Evolutionary conservation across 257 asterid species (phyloP), one percentile per base, ranked within the genome.

Genomic region (Solanum chiquidenum): DNA sequence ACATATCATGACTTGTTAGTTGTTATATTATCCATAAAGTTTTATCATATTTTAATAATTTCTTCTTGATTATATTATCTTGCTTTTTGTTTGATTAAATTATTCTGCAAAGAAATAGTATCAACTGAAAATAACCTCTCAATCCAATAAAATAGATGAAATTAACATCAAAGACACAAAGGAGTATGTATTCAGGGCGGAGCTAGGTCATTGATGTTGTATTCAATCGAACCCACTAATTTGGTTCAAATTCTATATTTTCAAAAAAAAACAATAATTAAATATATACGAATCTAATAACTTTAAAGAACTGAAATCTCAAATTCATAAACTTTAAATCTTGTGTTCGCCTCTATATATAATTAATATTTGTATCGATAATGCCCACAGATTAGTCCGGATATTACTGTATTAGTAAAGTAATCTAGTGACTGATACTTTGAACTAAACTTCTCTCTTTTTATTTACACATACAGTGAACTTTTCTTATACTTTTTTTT

Each of bases 391-490:
- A 35, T 74, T 74, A 35, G 9, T 34, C 49, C 29, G 49, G 18
- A 34, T 73, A 20, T 35, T 7, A 74, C 49, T 35, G 5, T 34
- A 35, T 74, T 74, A 21, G 83, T 37, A 74, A 2, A 74, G 31
- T 10, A 74, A 80, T 80, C 42, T 80, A 29, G 69, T 29, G 42
- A 46, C 9, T 3, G 69, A 29, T 46, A 49, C 85, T 18, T 82
- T 49, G 10, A 72, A 72, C 23, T 33, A 9, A 72, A 33, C 27
- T 55, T 55, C 3, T 33, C 4, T 33, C 40, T 35, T 38, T 62
- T 60, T 6, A 84, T 62, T 60, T 6, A 84, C 87, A 84, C 77
- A 84, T 84, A 44, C 77, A 84, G 12, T 38, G 79, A 84, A 84
- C 25, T 14, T n/a, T n/a, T 37, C 5, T 29, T 29, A 29, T 29